Evolutionary conservation across 2,329 filamentous ascomycete species (phyloP).

Genomic region (Nemania diffusa): DNA sequence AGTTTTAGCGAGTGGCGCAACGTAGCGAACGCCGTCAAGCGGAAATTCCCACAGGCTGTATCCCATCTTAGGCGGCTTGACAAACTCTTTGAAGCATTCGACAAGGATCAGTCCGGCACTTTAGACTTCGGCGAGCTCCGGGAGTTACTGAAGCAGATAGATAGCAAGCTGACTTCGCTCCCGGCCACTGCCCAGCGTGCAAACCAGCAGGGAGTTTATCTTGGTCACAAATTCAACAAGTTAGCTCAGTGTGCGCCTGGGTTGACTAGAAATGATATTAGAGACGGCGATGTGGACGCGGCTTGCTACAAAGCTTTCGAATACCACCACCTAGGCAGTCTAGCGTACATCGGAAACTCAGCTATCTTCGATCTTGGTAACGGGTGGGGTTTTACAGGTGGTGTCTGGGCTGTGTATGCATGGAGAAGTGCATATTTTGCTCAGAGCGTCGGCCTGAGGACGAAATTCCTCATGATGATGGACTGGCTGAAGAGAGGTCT

Average conservation of each 20-base stretch:
- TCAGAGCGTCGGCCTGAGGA: conserved; percentile 93
- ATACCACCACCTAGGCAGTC: conserved; percentile 88
- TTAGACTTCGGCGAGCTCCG: conserved; percentile 93
- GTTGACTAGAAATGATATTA: conserved; percentile 80
- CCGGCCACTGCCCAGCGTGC: conserved; percentile 96
- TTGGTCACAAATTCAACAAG: conserved; percentile 94
- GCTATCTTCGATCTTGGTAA: conserved; percentile 90
- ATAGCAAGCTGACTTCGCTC: conserved; percentile 91
- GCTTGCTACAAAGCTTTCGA: conserved; percentile 94
- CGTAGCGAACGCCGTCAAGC: conserved; percentile 84
- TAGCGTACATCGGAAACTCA: conserved; percentile 96
- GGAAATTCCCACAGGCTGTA: conserved; percentile 89
- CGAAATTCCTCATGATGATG: conserved; percentile 90
- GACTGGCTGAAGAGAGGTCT: conserved; percentile 97
- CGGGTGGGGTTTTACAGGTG: conserved; percentile 81
- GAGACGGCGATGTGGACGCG: conserved; percentile 90
- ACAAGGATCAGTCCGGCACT: conserved; percentile 91
- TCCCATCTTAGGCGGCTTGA: conserved; percentile 90
- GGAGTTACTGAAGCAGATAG: conserved; percentile 90
- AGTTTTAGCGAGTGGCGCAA: conserved; percentile 88
- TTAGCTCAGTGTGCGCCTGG: conserved; percentile 81
- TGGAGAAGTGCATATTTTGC: conserved; percentile 98
- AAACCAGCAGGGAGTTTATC: conserved; percentile 93
- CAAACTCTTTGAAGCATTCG: conserved; percentile 89
- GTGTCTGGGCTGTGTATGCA: conserved; percentile 91